Conservation (phyloP, 2,329 filamentous ascomycete genomes). For the Ceratocystis cubensis region DNA sequence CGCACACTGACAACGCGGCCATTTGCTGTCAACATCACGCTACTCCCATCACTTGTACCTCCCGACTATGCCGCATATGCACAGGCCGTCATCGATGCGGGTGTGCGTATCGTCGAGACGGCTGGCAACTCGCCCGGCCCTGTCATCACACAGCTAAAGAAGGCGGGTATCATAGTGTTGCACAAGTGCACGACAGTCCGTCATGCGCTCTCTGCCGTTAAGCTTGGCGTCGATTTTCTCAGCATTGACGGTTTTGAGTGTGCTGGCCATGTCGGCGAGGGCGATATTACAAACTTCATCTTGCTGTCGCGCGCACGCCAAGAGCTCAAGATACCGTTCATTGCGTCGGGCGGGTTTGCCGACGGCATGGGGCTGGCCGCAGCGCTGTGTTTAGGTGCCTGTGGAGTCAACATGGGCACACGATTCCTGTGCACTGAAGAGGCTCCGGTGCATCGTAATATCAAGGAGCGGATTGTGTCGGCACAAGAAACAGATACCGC, state of each 20-base stretch:
- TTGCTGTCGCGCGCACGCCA: constrained; percentile 77
- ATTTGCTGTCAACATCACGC: constrained; percentile 90
- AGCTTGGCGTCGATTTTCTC: constrained; percentile 91
- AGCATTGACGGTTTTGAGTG: constrained; percentile 98
- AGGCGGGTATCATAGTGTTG: constrained; percentile 62
- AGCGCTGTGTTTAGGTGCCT: constrained; percentile 76
- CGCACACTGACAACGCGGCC: constrained; percentile 63
- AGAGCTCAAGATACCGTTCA: constrained; percentile 74
- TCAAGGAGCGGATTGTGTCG: constrained; percentile 84
- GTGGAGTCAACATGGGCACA: constrained; percentile 97
- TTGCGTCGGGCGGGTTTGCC: constrained; percentile 89
- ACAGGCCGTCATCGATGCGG: constrained; percentile 85
- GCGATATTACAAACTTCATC: constrained; percentile 81
- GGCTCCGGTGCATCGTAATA: constrained; percentile 79
- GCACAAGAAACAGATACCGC: constrained; percentile 85
- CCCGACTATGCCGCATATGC: constrained; percentile 90
- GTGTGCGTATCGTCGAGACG: constrained; percentile 81
- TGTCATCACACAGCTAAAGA: constrained; percentile 80
- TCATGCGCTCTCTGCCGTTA: constrained; percentile 81
- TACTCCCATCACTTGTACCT: constrained; percentile 77
- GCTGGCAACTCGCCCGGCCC: constrained; percentile 80
- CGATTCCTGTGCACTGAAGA: constrained; percentile 95
- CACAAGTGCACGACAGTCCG: constrained; percentile 98
- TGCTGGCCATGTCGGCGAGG: constrained; percentile 77
- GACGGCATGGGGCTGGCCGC: constrained; percentile 89